Evolutionary conservation across 148 eudicot genomes (phyloP), one percentile per base, ranked within the genome.

Genomic region (Amaranthus hypochondriacus): DNA sequence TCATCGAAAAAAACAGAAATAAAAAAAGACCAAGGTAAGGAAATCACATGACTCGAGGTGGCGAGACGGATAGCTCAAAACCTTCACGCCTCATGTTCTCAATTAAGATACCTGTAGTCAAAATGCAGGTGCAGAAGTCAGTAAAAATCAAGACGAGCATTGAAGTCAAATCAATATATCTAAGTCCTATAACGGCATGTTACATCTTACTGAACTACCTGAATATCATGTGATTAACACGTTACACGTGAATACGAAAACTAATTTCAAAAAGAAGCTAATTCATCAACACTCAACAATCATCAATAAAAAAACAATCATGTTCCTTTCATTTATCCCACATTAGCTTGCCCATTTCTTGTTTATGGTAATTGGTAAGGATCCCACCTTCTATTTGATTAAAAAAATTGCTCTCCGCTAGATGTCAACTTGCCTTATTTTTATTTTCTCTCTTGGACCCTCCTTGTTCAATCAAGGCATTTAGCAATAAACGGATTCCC

Each of bases 71-170:
- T 12, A 96, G 80, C 89, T 96, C 99, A 82, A 96, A 92, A 46
- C 96, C 96, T 90, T 96, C 99, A 83, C 99, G 99, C 85, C 99
- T 90, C 99, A 96, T 96, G 75, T 96, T 96, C 88, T 96, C 99
- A 62, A 96, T 92, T 64, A 96, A 83, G 79, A 96, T 96, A 67
- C 99, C 99, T 96, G 85, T 49, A 76, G 55, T 43, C 5, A 48
- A 44, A 70, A 47, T 50, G 75, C 21, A 67, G 8, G 72, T 64
- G 59, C 15, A 52, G 44, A 72, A 53, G 50, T 69, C 60, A 81
- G 68, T 56, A 70, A n/a, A 79, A 65, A 9, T 51, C 10, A 60
- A 68, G 56, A 39, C 13, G 54, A 64, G n/a, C 42, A 67, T n/a
- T 64, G 28, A 64, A 7, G 2, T 47, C 42, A n/a, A 5, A 18